Conservation (phyloP, 768 basidiomycete genomes). For the Rossbeevera mucosa region DNA sequence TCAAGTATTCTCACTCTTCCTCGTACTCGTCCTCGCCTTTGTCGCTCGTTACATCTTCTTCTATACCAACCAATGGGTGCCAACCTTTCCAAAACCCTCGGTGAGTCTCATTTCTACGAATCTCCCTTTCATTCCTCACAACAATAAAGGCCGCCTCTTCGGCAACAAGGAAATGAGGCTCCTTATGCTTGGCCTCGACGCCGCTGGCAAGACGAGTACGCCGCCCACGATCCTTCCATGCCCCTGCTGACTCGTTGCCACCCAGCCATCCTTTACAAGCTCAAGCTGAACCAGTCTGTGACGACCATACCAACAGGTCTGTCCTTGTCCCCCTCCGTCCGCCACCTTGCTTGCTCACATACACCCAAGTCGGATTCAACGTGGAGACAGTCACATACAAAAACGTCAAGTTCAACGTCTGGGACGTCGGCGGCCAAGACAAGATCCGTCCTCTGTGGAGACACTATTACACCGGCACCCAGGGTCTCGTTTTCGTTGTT, state of each 20-base stretch:
- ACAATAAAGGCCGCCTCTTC: slow-evolving; percentile 73
- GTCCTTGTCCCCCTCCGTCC: background rate
- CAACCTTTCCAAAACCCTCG: slow-evolving; percentile 80
- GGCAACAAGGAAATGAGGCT: slow-evolving; percentile 99
- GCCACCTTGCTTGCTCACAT: slow-evolving; percentile 1
- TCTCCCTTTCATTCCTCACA: slow-evolving; percentile 1
- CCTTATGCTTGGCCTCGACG: slow-evolving; percentile 95
- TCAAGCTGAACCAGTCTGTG: slow-evolving; percentile 97
- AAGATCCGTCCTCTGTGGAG: slow-evolving; percentile 98
- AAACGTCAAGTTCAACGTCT: slow-evolving; percentile 93
- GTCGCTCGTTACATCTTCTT: slow-evolving; percentile 59
- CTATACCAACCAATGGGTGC: slow-evolving; percentile 71
- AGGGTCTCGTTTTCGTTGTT: slow-evolving; percentile 97
- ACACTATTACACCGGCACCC: slow-evolving; percentile 98
- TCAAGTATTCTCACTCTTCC: slow-evolving; percentile 21
- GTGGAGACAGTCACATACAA: slow-evolving; percentile 99
- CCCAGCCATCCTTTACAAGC: slow-evolving; percentile 95
- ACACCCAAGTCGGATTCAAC: slow-evolving; percentile 83
- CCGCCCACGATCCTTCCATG: slow-evolving; percentile 8
- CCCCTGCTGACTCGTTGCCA: slow-evolving; percentile 1
- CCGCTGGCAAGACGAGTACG: slow-evolving; percentile 98
- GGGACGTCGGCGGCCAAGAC: slow-evolving; percentile 99
- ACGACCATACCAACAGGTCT: slow-evolving; percentile 95
- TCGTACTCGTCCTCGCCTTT: slow-evolving; percentile 23
- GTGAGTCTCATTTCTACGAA: slow-evolving; percentile 35